phyloP scores from a whole-genome alignment of 768 basidiomycete genomes.

The Boletus rufocinnamomeus region DNA sequence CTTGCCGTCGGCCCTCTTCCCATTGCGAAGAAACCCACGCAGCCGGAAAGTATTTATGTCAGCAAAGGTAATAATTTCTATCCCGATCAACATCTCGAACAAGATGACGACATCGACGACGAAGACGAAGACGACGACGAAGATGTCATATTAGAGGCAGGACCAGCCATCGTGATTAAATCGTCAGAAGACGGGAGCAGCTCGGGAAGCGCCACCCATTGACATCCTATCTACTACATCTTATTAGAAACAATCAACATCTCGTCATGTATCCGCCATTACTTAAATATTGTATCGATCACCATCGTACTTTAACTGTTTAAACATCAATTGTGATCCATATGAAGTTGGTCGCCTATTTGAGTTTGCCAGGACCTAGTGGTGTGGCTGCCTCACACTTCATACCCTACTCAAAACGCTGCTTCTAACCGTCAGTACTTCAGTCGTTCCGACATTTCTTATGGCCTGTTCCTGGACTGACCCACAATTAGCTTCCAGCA shows the following conservation, averaged over 20 bases:
- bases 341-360: neutral
- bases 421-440: constrained; percentile 7
- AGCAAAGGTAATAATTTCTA: constrained; percentile 42
- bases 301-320: constrained; percentile 2
- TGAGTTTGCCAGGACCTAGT: neutral
- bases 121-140: constrained; percentile 66
- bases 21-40: constrained; percentile 44
- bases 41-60: constrained; percentile 35
- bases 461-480: neutral
- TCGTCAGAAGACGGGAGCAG: constrained; percentile 23
- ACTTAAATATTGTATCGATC: constrained; percentile 17
- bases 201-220: constrained; percentile 27
- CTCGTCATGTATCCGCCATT: constrained; percentile 21
- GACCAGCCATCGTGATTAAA: constrained; percentile 59
- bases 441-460: neutral
- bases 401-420: neutral
- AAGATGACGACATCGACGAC: constrained; percentile 63
- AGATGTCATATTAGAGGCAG: constrained; percentile 75
- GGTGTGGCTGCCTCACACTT: constrained; percentile 1
- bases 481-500: neutral
- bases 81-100: constrained; percentile 47
- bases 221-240: constrained; percentile 14
- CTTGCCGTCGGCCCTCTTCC: constrained; percentile 58
- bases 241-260: constrained; percentile 9
- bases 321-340: neutral